phyloP scores from a whole-genome alignment of 371 early-diverging fungal genomes.

The Catenaria anguillulae region DNA sequence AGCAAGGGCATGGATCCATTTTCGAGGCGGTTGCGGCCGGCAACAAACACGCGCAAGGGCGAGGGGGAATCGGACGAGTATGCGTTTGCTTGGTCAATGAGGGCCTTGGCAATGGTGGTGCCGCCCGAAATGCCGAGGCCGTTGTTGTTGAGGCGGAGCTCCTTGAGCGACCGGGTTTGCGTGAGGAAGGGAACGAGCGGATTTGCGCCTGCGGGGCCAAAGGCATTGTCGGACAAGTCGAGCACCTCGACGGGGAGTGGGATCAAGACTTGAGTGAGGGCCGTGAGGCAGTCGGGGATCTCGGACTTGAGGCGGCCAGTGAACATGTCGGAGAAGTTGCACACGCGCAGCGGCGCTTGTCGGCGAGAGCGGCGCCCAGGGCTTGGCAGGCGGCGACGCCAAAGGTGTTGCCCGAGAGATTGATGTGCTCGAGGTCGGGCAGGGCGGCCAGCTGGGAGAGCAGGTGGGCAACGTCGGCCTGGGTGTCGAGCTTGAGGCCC shows the following conservation, averaged over 20 bases:
- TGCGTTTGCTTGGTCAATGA: constrained; percentile 54
- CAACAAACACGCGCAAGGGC: constrained; percentile 58
- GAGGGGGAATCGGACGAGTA: constrained; percentile 38
- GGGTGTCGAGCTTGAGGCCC: constrained; percentile 65
- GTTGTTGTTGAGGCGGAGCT: constrained; percentile 84
- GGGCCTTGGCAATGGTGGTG: constrained; percentile 66
- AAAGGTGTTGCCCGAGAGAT: constrained; percentile 83
- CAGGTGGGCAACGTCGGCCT: constrained; percentile 59
- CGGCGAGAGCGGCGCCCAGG: constrained; percentile 55
- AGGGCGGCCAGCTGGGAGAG: constrained; percentile 48
- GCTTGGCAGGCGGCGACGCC: constrained; percentile 83
- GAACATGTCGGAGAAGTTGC: constrained; percentile 63
- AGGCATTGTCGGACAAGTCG: constrained; percentile 92
- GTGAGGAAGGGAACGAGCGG: constrained; percentile 70
- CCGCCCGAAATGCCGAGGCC: constrained; percentile 86
- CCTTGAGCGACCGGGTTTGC: constrained; percentile 58
- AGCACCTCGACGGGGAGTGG: constrained; percentile 48
- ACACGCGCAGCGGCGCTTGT: constrained; percentile 18
- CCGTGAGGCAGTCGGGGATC: constrained; percentile 68
- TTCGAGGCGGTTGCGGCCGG: constrained; percentile 90
- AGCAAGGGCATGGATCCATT: constrained; percentile 57
- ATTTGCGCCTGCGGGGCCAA: constrained; percentile 85
- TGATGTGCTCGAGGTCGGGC: constrained; percentile 49
- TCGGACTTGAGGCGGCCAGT: constrained; percentile 81
- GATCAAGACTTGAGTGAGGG: constrained; percentile 66